These are phyloP conservation scores for Globisporangium rhizosaccharum DNA, from an alignment of 352 stramenopile genomes.

Conservation along the genomic window DNA sequence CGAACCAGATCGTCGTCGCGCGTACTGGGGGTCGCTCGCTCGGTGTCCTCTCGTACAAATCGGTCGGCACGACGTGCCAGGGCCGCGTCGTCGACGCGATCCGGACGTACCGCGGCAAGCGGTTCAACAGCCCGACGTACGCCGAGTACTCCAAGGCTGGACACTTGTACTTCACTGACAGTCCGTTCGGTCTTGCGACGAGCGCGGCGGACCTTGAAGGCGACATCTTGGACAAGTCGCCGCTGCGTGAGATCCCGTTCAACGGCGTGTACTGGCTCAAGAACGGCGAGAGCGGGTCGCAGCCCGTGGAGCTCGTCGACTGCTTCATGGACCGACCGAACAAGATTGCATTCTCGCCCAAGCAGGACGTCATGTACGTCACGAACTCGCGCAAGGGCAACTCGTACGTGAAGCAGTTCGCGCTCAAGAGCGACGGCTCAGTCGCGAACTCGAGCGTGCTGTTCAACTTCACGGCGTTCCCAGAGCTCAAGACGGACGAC, in stretches of 20 bases:
- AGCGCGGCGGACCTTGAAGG: slow-evolving; percentile 51
- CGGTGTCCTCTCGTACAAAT: slow-evolving; percentile 65
- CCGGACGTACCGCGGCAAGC: slow-evolving; percentile 62
- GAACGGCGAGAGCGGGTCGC: slow-evolving; percentile 32
- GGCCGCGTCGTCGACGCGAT: slow-evolving; percentile 75
- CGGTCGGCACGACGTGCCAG: slow-evolving; percentile 37
- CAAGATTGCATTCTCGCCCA: slow-evolving; percentile 76
- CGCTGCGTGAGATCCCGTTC: slow-evolving; percentile 68
- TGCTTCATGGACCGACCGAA: slow-evolving; percentile 77
- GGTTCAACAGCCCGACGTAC: slow-evolving; percentile 75
- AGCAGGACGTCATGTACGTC: slow-evolving; percentile 73
- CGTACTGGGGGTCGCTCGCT: slow-evolving; percentile 69
- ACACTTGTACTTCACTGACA: slow-evolving; percentile 79
- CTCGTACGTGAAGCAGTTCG: slow-evolving; percentile 75
- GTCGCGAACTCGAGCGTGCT: slow-evolving; percentile 48
- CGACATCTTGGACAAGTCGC: slow-evolving; percentile 60
- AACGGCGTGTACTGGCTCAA: slow-evolving; percentile 73
- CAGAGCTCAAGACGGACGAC: slow-evolving; percentile 48
- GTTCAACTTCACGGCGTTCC: slow-evolving; percentile 74
- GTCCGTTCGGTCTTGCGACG: slow-evolving; percentile 64
- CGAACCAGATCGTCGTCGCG: slow-evolving; percentile 67
- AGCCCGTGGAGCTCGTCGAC: slow-evolving; percentile 50
- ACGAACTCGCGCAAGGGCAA: slow-evolving; percentile 74
- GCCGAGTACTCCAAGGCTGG: slow-evolving; percentile 56
- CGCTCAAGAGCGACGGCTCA: slow-evolving; percentile 47